Conservation (phyloP, 2,329 filamentous ascomycete species). For the Alternaria burnsii region DNA sequence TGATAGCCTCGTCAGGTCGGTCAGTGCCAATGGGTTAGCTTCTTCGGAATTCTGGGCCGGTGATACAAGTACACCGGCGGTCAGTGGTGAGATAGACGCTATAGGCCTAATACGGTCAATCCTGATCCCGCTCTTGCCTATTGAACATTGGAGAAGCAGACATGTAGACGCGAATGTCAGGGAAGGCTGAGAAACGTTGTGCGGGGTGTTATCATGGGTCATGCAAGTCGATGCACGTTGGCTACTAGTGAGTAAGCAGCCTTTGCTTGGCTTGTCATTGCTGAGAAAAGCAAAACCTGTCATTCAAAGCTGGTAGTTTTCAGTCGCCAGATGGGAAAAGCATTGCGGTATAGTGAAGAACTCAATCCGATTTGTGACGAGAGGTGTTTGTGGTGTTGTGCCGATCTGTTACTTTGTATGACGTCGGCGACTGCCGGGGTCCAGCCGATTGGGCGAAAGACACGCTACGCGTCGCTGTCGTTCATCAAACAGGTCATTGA, state of each 20-base stretch:
- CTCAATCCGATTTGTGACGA: neutral
- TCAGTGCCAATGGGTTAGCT: slow-evolving; percentile 17
- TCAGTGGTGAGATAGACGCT: slow-evolving; percentile 5
- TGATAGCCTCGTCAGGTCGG: slow-evolving; percentile 11
- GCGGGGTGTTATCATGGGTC: neutral
- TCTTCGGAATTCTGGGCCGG: neutral
- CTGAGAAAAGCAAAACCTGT: neutral
- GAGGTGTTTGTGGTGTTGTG: slow-evolving; percentile 6
- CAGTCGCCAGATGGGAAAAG: neutral
- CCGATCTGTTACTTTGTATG: neutral
- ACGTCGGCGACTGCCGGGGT: slow-evolving; percentile 1
- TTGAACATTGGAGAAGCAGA: neutral
- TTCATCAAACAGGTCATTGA: neutral
- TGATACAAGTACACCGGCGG: slow-evolving; percentile 1
- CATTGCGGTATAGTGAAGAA: neutral
- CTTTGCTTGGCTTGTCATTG: neutral
- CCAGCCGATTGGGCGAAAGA: slow-evolving; percentile 9
- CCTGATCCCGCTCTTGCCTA: neutral
- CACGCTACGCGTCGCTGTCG: neutral
- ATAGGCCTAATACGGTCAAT: too few species aligned
- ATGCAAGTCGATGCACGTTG: slow-evolving; percentile 5
- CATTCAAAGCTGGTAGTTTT: too few species aligned
- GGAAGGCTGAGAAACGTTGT: slow-evolving; percentile 5
- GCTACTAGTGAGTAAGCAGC: neutral
- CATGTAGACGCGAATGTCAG: neutral